Conservation (phyloP, 495 filamentous ascomycete genomes). For the Podospora appendiculata region DNA sequence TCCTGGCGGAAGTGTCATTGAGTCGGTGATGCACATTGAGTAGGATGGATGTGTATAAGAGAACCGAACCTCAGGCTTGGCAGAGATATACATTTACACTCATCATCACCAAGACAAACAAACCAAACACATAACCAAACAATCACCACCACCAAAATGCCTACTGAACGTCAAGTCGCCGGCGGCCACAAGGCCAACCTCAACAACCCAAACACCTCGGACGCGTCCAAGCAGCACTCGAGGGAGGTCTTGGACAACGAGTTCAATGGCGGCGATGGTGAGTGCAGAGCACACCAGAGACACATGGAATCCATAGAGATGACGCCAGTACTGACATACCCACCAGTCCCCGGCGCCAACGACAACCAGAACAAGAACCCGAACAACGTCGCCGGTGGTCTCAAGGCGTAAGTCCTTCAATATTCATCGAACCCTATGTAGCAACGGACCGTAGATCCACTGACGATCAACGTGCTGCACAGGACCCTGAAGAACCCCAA, state of each 20-base stretch:
- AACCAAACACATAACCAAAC: not conserved
- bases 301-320: not conserved
- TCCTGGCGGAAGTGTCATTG: no score
- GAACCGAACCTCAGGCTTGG: no score
- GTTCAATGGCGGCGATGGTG: conserved; percentile 30
- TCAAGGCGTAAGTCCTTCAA: conserved; percentile 31
- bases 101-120: not conserved
- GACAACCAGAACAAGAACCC: conserved; percentile 32
- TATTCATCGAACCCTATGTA: no score
- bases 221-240: conserved; percentile 31
- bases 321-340: not conserved
- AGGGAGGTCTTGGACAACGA: conserved; percentile 34
- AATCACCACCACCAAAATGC: conserved; percentile 13
- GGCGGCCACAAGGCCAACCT: conserved; percentile 44
- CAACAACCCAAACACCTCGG: conserved; percentile 36
- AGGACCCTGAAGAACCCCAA: conserved; percentile 37
- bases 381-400: conserved; percentile 31
- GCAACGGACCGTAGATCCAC: not conserved
- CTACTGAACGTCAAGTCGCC: conserved; percentile 29
- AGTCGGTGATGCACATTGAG: no score
- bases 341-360: conserved; percentile 16
- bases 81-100: not conserved
- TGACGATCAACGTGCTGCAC: not conserved
- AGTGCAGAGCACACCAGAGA: not conserved
- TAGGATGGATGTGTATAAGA: no score